Evolutionary conservation across 352 stramenopile genomes (phyloP).

Genomic region (Pythium angustatum): DNA sequence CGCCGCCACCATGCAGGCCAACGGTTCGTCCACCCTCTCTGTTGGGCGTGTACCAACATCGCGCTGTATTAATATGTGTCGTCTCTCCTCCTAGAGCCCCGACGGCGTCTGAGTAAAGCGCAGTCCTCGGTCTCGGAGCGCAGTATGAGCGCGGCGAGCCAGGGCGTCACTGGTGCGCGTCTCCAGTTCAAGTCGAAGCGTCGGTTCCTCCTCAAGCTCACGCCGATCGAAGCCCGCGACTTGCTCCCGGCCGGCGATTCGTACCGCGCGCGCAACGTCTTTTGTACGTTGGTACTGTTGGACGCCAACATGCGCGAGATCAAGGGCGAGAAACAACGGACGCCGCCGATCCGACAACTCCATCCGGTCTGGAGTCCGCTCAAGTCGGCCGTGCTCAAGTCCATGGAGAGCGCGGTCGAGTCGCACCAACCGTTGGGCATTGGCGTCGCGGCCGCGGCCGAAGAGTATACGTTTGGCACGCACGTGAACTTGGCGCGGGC

Average conservation of each 20-base stretch:
- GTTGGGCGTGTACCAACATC: neutral
- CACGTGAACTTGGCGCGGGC: conserved; percentile 69
- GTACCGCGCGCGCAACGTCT: conserved; percentile 60
- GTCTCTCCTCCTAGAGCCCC: conserved; percentile 11
- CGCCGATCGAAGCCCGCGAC: conserved; percentile 78
- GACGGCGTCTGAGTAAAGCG: conserved; percentile 20
- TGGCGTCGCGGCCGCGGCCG: conserved; percentile 69
- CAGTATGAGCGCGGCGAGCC: conserved; percentile 10
- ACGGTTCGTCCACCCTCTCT: neutral
- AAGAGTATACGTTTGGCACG: conserved; percentile 89
- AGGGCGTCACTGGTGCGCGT: neutral
- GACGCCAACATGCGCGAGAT: conserved; percentile 86
- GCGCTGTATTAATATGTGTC: neutral
- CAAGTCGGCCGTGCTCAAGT: conserved; percentile 78
- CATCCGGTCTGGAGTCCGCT: conserved; percentile 84
- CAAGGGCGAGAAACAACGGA: conserved; percentile 87
- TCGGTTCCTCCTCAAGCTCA: conserved; percentile 83
- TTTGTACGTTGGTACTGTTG: conserved; percentile 82
- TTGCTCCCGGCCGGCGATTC: conserved; percentile 62
- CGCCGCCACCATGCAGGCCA: too few species aligned
- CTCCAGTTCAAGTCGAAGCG: conserved; percentile 65
- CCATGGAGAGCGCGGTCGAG: conserved; percentile 74
- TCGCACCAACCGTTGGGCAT: conserved; percentile 86
- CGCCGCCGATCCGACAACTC: conserved; percentile 53
- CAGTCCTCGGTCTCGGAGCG: conserved; percentile 23